Evolutionary conservation across 495 filamentous ascomycete genomes (phyloP).

Genomic region (Penicillium arizonense): DNA sequence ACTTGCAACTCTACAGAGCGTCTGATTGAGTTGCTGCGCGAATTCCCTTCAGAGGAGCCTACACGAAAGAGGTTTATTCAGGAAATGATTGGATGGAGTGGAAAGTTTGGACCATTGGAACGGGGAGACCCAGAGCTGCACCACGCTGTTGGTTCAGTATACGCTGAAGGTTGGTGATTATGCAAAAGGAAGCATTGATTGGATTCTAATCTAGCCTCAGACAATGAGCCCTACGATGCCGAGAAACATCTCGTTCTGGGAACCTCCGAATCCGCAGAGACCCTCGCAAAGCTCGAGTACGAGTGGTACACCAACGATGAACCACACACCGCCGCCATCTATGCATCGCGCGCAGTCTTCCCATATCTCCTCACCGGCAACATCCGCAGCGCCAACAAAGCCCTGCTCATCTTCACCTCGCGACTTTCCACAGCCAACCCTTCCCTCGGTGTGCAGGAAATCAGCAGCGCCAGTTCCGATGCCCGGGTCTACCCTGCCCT

Average conservation of each 20-base stretch:
- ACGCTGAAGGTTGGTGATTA: slow-evolving; percentile 63
- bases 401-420: slow-evolving; percentile 75
- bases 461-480: slow-evolving; percentile 72
- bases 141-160: slow-evolving; percentile 85
- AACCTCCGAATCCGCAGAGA: slow-evolving; percentile 82
- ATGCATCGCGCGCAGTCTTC: slow-evolving; percentile 84
- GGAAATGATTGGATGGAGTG: slow-evolving; percentile 88
- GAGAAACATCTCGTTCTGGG: slow-evolving; percentile 88
- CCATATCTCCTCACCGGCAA: slow-evolving; percentile 91
- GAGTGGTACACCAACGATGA: slow-evolving; percentile 91
- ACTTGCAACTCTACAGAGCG: slow-evolving; percentile 36
- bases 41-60: slow-evolving; percentile 81
- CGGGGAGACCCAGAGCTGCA: slow-evolving; percentile 94
- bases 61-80: slow-evolving; percentile 87
- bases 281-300: slow-evolving; percentile 79
- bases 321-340: slow-evolving; percentile 83
- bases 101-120: slow-evolving; percentile 79
- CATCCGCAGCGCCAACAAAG: slow-evolving; percentile 80
- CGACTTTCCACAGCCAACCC: slow-evolving; percentile 67
- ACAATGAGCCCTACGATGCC: slow-evolving; percentile 87
- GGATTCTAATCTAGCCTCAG: slow-evolving; percentile 37
- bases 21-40: slow-evolving; percentile 63
- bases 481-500: slow-evolving; percentile 78
- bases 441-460: slow-evolving; percentile 71
- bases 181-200: background rate